A percentile compares a stretch with the other conserved stretches of the same genome.
phyloP scores from a whole-genome alignment of 2,329 filamentous ascomycete genomes.

The Colletotrichum viniferum region DNA sequence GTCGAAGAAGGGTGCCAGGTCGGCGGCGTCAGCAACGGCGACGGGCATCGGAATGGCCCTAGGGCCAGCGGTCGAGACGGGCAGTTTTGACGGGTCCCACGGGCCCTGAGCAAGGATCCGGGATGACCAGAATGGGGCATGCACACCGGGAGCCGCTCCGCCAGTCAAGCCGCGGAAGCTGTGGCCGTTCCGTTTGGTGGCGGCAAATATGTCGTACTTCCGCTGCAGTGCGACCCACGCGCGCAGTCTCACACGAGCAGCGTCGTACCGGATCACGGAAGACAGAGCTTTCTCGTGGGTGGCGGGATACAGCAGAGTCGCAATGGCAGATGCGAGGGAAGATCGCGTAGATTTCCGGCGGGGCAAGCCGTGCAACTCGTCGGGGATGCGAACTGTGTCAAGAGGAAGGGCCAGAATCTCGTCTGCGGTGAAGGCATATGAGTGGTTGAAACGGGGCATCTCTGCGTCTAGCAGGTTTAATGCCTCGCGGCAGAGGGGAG shows the following conservation, averaged over 20 bases:
- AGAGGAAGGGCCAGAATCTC: constrained; percentile 40
- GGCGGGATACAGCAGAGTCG: constrained; percentile 36
- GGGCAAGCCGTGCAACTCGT: constrained; percentile 36
- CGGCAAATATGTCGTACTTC: constrained; percentile 35
- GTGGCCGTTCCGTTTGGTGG: constrained; percentile 36
- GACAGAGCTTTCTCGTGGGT: constrained; percentile 35
- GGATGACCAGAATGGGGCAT: constrained; percentile 34
- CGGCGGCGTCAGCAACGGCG: constrained; percentile 30
- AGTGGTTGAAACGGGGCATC: constrained; percentile 32
- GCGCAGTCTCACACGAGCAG: constrained; percentile 38
- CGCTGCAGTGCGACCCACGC: constrained; percentile 40
- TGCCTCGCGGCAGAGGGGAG: constrained; percentile 31
- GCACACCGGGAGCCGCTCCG: constrained; percentile 35
- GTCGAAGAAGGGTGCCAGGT: constrained; percentile 37
- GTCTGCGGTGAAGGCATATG: constrained; percentile 34
- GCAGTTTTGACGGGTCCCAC: constrained; percentile 34
- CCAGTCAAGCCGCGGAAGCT: constrained; percentile 29
- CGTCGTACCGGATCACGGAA: constrained; percentile 41
- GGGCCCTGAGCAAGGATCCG: constrained; percentile 37
- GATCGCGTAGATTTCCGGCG: constrained; percentile 37
- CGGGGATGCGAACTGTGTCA: constrained; percentile 30
- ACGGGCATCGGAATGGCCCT: constrained; percentile 39
- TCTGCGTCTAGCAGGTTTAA: constrained; percentile 30
- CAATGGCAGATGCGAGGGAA: constrained; percentile 32
- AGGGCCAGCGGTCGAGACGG: constrained; percentile 34